Evolutionary conservation across 1,284 basidiomycete genomes (phyloP), one percentile per base, ranked within the genome.

Genomic region (Cutaneotrichosporon mucoides): DNA sequence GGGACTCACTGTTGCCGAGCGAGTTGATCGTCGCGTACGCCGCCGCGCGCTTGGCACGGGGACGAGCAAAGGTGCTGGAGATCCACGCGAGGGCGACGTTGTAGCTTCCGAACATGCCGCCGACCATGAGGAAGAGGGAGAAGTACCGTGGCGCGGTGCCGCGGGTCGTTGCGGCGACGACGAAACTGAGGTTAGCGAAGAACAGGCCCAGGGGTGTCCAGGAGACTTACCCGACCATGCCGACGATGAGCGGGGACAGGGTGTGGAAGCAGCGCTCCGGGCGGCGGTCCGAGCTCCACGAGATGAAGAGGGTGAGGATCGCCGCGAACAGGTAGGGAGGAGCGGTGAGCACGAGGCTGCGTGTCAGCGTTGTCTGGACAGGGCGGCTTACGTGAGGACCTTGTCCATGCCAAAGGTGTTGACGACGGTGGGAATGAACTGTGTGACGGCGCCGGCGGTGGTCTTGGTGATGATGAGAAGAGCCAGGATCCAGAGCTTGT

Each of bases 221-320:
- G 24, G 24, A 24, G 24, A 24, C 24, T 24, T 24, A 24, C 24
- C 24, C 73, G 42, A 72, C 52, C 56, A 71, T 65, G 6, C 65
- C 76, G 52, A 73, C 54, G 44, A 68, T 67, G 41, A 77, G 59
- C 3, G 79, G 70, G 55, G 70, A 69, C 10, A 73, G 59, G 36
- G 79, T 66, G 16, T 76, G 76, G 53, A 75, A 70, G 56, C 66
- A 68, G 16, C 71, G 64, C 47, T 73, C 70, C 1, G 61, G 62
- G 37, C 54, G 63, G 13, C 62, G 60, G 48, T 68, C 68, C 3
- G 68, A 68, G 10, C 57, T 45, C 37, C 47, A 59, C 7, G 72
- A 69, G 45, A 71, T 66, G 46, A 61, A 15, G 47, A 73, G 55
- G 2, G 68, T 62, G 6, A 68, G 47, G 16, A 63, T 46, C 8